A percentile compares a stretch with the other conserved stretches of the same genome.
phyloP scores from a whole-genome alignment of 345 rosid species.

The Moricandia moricandioides region DNA sequence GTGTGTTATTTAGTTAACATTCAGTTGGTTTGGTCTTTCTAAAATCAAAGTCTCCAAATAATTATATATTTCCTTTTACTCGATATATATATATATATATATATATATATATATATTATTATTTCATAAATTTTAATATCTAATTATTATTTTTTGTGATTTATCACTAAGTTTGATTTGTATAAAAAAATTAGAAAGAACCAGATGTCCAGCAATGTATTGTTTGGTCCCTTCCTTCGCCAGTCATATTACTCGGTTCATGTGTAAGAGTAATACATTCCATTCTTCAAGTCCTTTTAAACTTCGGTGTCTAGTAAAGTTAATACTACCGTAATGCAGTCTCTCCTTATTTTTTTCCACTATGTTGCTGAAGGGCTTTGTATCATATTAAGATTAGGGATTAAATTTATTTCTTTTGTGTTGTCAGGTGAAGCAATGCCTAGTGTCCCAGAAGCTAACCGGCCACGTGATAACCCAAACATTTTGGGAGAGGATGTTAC shows the following conservation, averaged over 20 bases:
- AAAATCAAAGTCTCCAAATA: no score
- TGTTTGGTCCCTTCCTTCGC: conserved; percentile 16
- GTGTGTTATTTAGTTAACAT: no score
- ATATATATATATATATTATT: no score
- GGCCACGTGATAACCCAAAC: not conserved
- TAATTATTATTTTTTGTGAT: not conserved
- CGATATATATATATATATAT: no score
- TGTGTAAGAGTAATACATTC: not conserved
- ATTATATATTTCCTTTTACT: no score
- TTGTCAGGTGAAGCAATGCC: conserved; percentile 13
- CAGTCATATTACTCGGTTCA: not conserved
- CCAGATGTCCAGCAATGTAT: conserved; percentile 34
- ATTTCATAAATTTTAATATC: no score
- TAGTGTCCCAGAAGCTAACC: conserved; percentile 13
- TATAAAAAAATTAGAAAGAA: not conserved
- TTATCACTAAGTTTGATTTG: not conserved
- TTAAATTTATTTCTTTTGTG: not conserved
- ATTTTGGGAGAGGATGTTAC: not conserved
- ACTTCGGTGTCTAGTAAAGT: not conserved
- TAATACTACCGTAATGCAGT: not conserved
- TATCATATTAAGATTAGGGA: not conserved
- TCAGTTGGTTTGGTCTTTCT: no score
- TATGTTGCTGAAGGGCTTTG: not conserved
- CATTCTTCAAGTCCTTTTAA: not conserved
- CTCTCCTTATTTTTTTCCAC: not conserved